phyloP scores from a whole-genome alignment of 306 rosid species.

The Vigna trinervia region DNA sequence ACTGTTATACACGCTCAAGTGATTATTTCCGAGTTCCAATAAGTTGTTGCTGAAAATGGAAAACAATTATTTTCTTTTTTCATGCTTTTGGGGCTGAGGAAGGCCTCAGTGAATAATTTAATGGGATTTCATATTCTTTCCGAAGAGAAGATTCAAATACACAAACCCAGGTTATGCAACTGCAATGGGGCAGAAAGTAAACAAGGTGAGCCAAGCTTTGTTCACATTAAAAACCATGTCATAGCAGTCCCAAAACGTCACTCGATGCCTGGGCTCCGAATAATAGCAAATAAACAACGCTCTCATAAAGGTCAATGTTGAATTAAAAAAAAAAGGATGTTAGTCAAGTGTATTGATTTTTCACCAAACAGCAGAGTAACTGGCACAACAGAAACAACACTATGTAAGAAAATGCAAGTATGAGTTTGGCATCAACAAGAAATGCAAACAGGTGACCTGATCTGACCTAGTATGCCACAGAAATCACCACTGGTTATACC shows the following conservation, averaged over 20 bases:
- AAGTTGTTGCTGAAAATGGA: background rate
- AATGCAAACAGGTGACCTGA: constrained; percentile 16
- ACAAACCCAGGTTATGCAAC: constrained; percentile 10
- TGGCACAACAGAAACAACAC: constrained; percentile 5
- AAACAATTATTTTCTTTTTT: constrained; percentile 2
- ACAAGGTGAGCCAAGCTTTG: constrained; percentile 1
- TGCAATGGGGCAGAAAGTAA: background rate
- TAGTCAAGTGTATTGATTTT: constrained; percentile 21
- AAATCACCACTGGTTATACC: constrained; percentile 24
- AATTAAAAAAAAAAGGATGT: constrained; percentile 21
- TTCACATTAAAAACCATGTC: constrained; percentile 17
- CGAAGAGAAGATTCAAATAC: background rate
- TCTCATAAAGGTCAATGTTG: constrained; percentile 12
- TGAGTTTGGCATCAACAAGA: constrained; percentile 2
- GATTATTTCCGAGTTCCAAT: background rate
- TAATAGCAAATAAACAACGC: constrained; percentile 22
- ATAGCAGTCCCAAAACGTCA: constrained; percentile 10
- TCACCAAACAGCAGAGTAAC: constrained; percentile 14
- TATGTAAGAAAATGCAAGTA: constrained; percentile 15
- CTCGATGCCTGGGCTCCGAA: constrained; percentile 34
- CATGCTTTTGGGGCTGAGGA: constrained; percentile 7
- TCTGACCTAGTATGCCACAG: constrained; percentile 37
- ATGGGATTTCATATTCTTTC: background rate
- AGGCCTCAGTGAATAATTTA: constrained; percentile 2
- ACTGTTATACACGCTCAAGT: background rate